Conservation (phyloP, 352 stramenopile species). For the Pythium oligandrum region DNA sequence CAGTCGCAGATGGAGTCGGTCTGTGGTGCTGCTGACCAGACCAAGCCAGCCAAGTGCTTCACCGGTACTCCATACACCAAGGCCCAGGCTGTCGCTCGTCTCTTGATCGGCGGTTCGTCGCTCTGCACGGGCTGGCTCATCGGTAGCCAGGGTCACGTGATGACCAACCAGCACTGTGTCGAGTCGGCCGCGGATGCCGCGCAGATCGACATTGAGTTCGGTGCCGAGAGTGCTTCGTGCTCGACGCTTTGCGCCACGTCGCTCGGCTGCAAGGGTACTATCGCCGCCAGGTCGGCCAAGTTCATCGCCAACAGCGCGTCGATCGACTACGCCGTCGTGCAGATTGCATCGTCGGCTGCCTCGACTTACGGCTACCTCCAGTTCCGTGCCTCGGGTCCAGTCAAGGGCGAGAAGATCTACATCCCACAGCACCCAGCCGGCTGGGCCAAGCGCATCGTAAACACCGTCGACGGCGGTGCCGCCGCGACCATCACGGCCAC, state of each 20-base stretch:
- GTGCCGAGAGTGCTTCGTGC: slow-evolving; percentile 17
- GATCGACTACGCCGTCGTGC: slow-evolving; percentile 3
- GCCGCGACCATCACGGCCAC: slow-evolving; percentile 8
- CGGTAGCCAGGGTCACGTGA: slow-evolving; percentile 19
- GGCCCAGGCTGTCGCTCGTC: slow-evolving; percentile 20
- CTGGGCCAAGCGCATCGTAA: slow-evolving; percentile 17
- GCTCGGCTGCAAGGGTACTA: slow-evolving; percentile 19
- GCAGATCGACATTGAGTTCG: slow-evolving; percentile 23
- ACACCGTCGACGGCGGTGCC: slow-evolving; percentile 9
- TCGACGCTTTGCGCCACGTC: slow-evolving; percentile 9
- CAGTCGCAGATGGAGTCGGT: slow-evolving; percentile 15
- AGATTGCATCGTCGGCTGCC: neutral
- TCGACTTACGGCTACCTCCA: slow-evolving; percentile 20
- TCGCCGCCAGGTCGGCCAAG: slow-evolving; percentile 10
- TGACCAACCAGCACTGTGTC: slow-evolving; percentile 28
- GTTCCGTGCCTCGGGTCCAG: slow-evolving; percentile 11
- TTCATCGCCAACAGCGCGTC: slow-evolving; percentile 18
- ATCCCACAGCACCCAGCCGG: slow-evolving; percentile 16
- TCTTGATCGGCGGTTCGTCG: slow-evolving; percentile 20
- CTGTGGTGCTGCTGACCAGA: slow-evolving; percentile 25
- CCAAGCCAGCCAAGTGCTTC: slow-evolving; percentile 26
- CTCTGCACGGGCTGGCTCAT: slow-evolving; percentile 31
- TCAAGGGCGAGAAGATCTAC: slow-evolving; percentile 17
- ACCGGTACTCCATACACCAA: slow-evolving; percentile 14
- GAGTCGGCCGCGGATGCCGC: neutral